Base-by-base conservation (phyloP, 2,329 filamentous ascomycete genomes). In the Penicillium sp. region DNA sequence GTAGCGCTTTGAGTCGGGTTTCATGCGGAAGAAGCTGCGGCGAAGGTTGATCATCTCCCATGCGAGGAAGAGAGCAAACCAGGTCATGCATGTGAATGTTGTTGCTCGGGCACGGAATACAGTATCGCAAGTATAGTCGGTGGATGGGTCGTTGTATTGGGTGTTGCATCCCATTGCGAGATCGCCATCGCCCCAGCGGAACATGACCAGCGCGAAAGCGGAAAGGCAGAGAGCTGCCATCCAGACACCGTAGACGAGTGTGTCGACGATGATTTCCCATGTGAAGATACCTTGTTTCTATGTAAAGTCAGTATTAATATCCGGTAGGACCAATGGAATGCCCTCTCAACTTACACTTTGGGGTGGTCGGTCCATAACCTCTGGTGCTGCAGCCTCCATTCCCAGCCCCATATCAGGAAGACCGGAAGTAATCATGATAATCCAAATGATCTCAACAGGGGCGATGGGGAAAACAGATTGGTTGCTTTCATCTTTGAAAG, bases 381-480 rank as follows among this genome's bases (percentile, higher is more conserved):
- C 89, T 2, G 84, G 81, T 0, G 87, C 84, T 0, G 90, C 90
- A 40, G 81, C 77, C 72, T 96, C 91, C 62, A 91, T 88, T 18
- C 91, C 91, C 1, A 96, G 83, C 39, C 91, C 92, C 77, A 96
- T 94, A 54, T 92, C 92, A 1, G 91, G 91, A 71, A 94, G 86
- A 54, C 88, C 90, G 36, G 90, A 93, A 0, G 92, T 96, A 51
- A 94, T 83, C 89, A 96, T 93, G 74, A 96, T 96, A 71, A 96
- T 91, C 91, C 91, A 96, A 55, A 96, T 83, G 59, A 96, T 93
- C 65, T 96, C 87, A 10, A 96, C 85, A 0, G 92, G 91, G 0
- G 90, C 86, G 40, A 96, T 84, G 4, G 91, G 92, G 72, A 95
- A 96, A 9, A 96, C 91, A 0, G 91, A 94, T 56, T 90, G 82